phyloP scores from a whole-genome alignment of 768 basidiomycete species.

The Amanita molliuscula region DNA sequence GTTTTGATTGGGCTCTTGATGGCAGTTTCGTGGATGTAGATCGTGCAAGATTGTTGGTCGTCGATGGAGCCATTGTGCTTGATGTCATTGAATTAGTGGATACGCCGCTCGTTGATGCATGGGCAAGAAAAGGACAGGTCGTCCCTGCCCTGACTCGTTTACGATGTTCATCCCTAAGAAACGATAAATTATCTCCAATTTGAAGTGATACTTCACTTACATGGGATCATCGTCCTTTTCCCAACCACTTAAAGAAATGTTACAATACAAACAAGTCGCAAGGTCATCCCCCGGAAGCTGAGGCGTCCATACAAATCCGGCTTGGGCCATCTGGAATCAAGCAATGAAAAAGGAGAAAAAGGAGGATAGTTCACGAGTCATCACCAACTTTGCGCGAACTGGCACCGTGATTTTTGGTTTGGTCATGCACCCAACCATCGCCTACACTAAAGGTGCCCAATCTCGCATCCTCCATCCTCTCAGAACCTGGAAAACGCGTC shows the following conservation, averaged over 20 bases:
- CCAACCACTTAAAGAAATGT: conserved; percentile 76
- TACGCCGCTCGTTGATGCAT: conserved; percentile 9
- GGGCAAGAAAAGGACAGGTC: conserved; percentile 32
- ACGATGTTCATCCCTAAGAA: conserved; percentile 61
- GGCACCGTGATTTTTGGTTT: conserved; percentile 50
- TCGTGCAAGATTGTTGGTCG: conserved; percentile 16
- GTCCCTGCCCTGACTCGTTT: conserved; percentile 43
- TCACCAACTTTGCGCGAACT: conserved; percentile 52
- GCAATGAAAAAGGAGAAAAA: neutral
- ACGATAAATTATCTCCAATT: neutral
- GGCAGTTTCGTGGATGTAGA: conserved; percentile 18
- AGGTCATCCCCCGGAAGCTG: conserved; percentile 62
- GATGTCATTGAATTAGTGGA: neutral
- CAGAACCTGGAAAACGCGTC: conserved; percentile 53
- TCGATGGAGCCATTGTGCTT: neutral
- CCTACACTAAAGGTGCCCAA: conserved; percentile 50
- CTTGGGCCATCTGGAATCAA: conserved; percentile 64
- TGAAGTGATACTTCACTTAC: conserved; percentile 35
- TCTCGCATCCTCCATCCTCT: conserved; percentile 64
- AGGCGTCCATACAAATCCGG: conserved; percentile 80
- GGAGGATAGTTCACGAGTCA: neutral
- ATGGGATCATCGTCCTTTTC: conserved; percentile 78
- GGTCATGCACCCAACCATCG: conserved; percentile 63
- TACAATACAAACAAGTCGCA: conserved; percentile 80
- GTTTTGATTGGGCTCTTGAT: conserved; percentile 18